Evolutionary conservation across 1,139 yeast species (phyloP).

Genomic region (Blastobotrys persicus): DNA sequence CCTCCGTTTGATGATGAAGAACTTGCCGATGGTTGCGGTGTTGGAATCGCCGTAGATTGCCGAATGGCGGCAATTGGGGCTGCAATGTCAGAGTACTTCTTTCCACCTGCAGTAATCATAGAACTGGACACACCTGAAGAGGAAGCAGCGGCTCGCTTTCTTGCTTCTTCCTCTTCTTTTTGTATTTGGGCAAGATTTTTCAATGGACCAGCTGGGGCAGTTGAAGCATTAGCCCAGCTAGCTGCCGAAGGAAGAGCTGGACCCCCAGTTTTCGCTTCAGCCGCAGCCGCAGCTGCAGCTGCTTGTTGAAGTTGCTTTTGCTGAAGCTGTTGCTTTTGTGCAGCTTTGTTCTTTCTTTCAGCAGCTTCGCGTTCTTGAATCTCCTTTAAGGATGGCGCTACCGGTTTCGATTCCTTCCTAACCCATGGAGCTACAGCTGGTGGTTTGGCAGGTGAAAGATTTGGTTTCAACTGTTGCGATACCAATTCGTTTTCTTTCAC

Average conservation of each 20-base stretch:
- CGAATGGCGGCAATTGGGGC: neutral
- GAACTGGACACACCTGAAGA: conserved; percentile 10
- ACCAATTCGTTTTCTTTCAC: neutral
- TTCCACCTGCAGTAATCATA: neutral
- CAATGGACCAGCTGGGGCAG: conserved; percentile 32
- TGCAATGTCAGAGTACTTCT: conserved; percentile 3
- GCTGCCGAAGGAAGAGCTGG: conserved; percentile 48
- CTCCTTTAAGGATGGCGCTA: conserved; percentile 61
- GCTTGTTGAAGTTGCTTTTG: conserved; percentile 29
- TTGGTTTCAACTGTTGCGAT: neutral
- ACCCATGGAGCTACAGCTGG: conserved; percentile 47
- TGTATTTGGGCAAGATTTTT: conserved; percentile 50
- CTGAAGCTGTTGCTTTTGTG: conserved; percentile 35
- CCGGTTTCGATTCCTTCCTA: conserved; percentile 39
- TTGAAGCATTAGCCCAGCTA: conserved; percentile 51
- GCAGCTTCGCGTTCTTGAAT: conserved; percentile 69
- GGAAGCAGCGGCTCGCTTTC: conserved; percentile 22
- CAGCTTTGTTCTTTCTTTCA: conserved; percentile 32
- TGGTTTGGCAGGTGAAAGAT: conserved; percentile 14
- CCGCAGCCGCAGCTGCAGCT: conserved; percentile 21
- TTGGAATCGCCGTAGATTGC: neutral
- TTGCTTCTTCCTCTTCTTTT: conserved; percentile 43
- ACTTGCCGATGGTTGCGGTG: conserved; percentile 2
- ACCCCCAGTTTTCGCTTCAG: conserved; percentile 17
- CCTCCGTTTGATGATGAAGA: conserved; percentile 16